Evolutionary conservation across 495 filamentous ascomycete genomes (phyloP), one percentile per base, ranked within the genome.

Genomic region (Haplographium delicatum): DNA sequence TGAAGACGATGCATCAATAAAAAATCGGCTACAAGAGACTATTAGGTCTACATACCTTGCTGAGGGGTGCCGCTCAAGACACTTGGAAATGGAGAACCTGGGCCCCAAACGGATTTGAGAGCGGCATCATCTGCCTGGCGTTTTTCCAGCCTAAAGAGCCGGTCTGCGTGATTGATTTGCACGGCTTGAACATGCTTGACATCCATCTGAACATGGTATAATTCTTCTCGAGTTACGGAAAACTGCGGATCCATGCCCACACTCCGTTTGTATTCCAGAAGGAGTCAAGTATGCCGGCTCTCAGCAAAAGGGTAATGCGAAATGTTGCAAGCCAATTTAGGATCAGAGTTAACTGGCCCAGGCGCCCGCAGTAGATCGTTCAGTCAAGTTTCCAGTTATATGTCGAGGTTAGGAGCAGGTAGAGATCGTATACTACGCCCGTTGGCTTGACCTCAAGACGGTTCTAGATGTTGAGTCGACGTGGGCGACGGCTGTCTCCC

Each of bases 101-200:
- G 91, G 47, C 85, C 85, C 90, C 90, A 96, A 26, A 88, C 84
- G 30, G 84, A 91, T 65, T 86, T 95, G 62, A 94, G 65, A 31
- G 84, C 78, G 28, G 85, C 83, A 73, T 95, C 89, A 46, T 77
- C 75, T 47, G 89, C 88, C 51, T 89, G 86, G 47, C 84, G 82
- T 53, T 86, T 84, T 67, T 96, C 90, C 47, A 96, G 71, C 41
- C 84, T 72, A 20, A 81, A 69, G 51, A 96, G 72, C 45, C 90
- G 76, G 57, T 95, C 89, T n/a, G 79, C 74, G 68, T 95, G 89
- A 56, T 87, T 82, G 57, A 76, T 76, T 64, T 95, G 89, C 41
- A 85, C 73, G 51, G 81, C 72, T 54, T 91, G 86, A 33, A 95
- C 72, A 60, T 87, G 84, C 67, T 83, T 88, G 70, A 96, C 74